A percentile compares a stretch with the other conserved stretches of the same genome.
Conservation (phyloP, 2,329 filamentous ascomycete genomes). For the Phialemonium atrogriseum region DNA sequence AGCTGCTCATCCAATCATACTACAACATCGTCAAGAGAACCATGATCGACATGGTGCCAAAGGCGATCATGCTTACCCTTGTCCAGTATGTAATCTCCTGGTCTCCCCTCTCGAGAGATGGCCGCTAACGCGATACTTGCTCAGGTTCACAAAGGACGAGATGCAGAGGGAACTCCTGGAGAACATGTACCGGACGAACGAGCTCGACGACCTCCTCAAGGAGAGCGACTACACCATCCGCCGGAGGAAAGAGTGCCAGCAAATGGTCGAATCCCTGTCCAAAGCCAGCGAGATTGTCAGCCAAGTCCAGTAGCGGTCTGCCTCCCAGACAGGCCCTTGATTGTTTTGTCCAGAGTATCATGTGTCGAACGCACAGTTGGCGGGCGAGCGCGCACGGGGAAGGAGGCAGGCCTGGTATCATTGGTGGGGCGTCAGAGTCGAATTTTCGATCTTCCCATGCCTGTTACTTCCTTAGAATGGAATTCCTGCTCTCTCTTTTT, state of each 20-base stretch:
- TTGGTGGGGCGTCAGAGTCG: too few species aligned
- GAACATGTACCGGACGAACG: conserved; percentile 90
- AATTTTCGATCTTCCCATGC: too few species aligned
- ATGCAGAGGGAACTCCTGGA: conserved; percentile 97
- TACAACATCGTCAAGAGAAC: conserved; percentile 97
- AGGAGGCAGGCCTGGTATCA: too few species aligned
- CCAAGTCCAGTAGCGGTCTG: conserved; percentile 60
- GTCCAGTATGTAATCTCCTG: conserved; percentile 65
- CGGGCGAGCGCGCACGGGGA: too few species aligned
- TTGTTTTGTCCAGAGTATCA: too few species aligned
- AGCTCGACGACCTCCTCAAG: conserved; percentile 89
- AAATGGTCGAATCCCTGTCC: conserved; percentile 92
- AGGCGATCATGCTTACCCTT: conserved; percentile 96
- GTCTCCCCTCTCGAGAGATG: background rate
- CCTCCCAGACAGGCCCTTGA: too few species aligned
- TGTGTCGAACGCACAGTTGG: too few species aligned
- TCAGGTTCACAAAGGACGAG: conserved; percentile 87
- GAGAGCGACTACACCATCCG: conserved; percentile 96
- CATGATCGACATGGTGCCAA: conserved; percentile 99
- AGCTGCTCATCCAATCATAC: conserved; percentile 92
- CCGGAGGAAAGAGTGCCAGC: conserved; percentile 93
- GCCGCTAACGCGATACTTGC: background rate
- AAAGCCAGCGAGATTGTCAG: conserved; percentile 95
- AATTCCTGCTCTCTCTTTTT: too few species aligned
- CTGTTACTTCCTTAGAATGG: too few species aligned